Conservation (phyloP, 2,329 filamentous ascomycete species). For the Neopestalotiopsis sp. region DNA sequence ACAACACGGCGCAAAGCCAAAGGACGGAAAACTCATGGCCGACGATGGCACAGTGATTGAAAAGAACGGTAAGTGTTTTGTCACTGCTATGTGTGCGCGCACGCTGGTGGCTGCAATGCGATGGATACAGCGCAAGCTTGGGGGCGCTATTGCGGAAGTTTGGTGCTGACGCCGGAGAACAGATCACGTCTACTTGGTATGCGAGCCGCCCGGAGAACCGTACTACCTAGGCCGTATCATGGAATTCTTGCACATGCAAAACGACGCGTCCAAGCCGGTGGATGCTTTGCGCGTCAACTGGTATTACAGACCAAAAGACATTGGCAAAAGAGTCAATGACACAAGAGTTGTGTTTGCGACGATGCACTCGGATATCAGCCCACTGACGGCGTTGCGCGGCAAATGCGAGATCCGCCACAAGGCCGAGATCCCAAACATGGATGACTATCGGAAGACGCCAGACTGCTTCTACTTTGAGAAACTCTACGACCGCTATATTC, state of each 20-base stretch:
- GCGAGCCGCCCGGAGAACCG: slow-evolving; percentile 95
- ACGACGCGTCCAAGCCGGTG: slow-evolving; percentile 74
- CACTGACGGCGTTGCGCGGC: slow-evolving; percentile 88
- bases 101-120: not conserved
- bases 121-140: slow-evolving; percentile 4
- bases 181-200: slow-evolving; percentile 92
- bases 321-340: slow-evolving; percentile 89
- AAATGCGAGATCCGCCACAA: slow-evolving; percentile 92
- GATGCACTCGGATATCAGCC: slow-evolving; percentile 98
- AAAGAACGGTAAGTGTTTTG: slow-evolving; percentile 77
- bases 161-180: slow-evolving; percentile 38
- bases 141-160: slow-evolving; percentile 2
- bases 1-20: slow-evolving; percentile 69
- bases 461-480: slow-evolving; percentile 98
- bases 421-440: slow-evolving; percentile 81
- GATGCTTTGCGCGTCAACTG: slow-evolving; percentile 94
- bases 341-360: slow-evolving; percentile 91
- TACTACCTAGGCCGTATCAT: slow-evolving; percentile 98
- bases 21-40: slow-evolving; percentile 80
- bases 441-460: slow-evolving; percentile 81
- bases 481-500: slow-evolving; percentile 96
- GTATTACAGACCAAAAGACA: slow-evolving; percentile 97
- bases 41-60: slow-evolving; percentile 88
- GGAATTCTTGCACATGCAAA: slow-evolving; percentile 90
- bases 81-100: not conserved